These are phyloP conservation scores for Globisporangium lucens DNA, from an alignment of 352 stramenopile species.

Conservation along the genomic window DNA sequence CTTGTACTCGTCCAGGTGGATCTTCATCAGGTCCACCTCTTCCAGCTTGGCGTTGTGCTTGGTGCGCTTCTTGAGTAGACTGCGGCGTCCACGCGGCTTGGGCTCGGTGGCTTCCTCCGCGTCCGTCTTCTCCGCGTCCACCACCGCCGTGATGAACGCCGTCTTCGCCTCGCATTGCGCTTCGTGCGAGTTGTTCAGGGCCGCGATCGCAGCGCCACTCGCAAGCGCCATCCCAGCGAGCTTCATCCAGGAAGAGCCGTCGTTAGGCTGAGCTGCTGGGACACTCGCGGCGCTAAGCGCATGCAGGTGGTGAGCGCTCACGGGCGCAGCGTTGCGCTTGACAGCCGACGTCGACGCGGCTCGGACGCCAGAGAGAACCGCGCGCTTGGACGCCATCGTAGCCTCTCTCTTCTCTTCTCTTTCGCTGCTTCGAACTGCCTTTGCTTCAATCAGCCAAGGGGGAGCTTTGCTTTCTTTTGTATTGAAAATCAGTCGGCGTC, in stretches of 20 bases:
- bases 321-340: not conserved
- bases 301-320: not conserved
- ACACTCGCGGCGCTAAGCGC: not conserved
- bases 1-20: conserved; percentile 66
- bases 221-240: conserved; percentile 13
- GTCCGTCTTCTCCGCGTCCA: conserved; percentile 13
- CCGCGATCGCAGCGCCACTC: not conserved
- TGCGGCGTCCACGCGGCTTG: conserved; percentile 28
- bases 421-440: not conserved
- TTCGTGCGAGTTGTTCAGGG: not conserved
- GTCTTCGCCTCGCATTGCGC: conserved; percentile 12
- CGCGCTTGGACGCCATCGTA: not conserved
- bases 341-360: conserved; percentile 3
- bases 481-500: not conserved
- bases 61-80: conserved; percentile 58
- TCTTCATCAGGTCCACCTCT: conserved; percentile 65
- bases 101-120: conserved; percentile 9
- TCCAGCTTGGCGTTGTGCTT: conserved; percentile 58
- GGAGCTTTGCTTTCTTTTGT: not conserved
- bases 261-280: not conserved
- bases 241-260: conserved; percentile 2
- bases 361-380: not conserved
- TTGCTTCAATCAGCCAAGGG: conserved; percentile 2
- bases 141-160: conserved; percentile 11
- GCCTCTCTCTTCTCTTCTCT: not conserved